These are phyloP conservation scores for Sutorius eximius DNA, from an alignment of 1,284 basidiomycete genomes.

Conservation along the genomic window DNA sequence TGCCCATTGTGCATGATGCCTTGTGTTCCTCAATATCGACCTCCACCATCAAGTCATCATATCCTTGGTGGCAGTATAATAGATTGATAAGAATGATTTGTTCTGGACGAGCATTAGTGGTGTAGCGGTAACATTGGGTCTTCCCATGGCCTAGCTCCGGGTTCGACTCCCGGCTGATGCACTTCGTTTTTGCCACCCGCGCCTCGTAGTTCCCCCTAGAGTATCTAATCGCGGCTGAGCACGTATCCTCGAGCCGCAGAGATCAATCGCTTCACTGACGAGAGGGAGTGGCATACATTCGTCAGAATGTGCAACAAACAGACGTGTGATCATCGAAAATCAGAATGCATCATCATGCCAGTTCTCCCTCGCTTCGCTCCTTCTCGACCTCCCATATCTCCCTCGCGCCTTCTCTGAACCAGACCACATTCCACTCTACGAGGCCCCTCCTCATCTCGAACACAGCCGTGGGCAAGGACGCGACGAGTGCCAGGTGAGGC, in stretches of 20 bases:
- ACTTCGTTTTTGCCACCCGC: constrained; percentile 12
- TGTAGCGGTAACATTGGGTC: constrained; percentile 44
- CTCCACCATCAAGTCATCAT: too few relatives aligned
- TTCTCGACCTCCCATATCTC: constrained; percentile 74
- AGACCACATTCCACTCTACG: constrained; percentile 92
- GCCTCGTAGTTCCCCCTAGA: too few relatives aligned
- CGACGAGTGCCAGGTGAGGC: constrained; percentile 76
- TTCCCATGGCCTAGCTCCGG: constrained; percentile 55
- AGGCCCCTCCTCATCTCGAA: constrained; percentile 79
- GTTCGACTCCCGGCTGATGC: constrained; percentile 59
- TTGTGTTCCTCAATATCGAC: too few relatives aligned
- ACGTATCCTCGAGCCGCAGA: background rate
- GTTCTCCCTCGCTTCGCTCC: constrained; percentile 47
- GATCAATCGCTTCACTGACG: background rate
- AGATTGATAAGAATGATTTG: too few relatives aligned
- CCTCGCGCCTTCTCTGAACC: constrained; percentile 77
- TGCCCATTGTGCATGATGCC: too few relatives aligned
- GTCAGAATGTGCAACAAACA: background rate
- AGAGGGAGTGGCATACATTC: constrained; percentile 1
- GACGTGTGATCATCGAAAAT: background rate
- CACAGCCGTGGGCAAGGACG: constrained; percentile 76
- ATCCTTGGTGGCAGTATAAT: too few relatives aligned
- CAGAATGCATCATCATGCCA: constrained; percentile 3
- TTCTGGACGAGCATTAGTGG: constrained; percentile 33
- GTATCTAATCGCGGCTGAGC: too few relatives aligned